A percentile compares a stretch with the other conserved stretches of the same genome.
Evolutionary conservation across 2,329 filamentous ascomycete species (phyloP).

Genomic region (Chalaropsis ovoidea): DNA sequence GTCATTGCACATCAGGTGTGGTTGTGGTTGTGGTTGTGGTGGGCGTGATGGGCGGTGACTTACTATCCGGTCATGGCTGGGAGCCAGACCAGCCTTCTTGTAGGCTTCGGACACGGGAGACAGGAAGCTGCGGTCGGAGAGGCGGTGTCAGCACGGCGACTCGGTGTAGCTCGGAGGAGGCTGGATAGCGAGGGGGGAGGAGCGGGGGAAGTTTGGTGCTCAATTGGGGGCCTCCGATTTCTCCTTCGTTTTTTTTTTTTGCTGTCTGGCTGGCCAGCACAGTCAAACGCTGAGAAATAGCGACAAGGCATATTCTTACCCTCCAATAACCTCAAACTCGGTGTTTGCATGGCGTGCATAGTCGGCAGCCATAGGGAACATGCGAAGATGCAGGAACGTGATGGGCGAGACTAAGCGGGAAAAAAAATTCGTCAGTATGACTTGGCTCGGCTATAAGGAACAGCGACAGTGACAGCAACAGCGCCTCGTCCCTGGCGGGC

Average conservation of each 20-base stretch:
- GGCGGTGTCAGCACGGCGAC: constrained; percentile 2
- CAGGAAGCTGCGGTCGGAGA: constrained; percentile 33
- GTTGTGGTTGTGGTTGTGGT: neutral
- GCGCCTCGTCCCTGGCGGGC: too few species aligned
- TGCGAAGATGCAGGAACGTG: constrained; percentile 67
- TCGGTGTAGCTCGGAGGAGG: too few species aligned
- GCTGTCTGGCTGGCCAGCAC: too few species aligned
- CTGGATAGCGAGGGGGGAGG: neutral
- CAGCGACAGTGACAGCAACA: neutral
- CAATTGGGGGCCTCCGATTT: too few species aligned
- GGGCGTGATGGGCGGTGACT: constrained; percentile 1
- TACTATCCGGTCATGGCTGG: constrained; percentile 33
- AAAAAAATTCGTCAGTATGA: neutral
- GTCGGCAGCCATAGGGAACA: constrained; percentile 81
- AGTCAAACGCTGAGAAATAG: too few species aligned
- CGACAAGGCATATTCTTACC: constrained; percentile 42
- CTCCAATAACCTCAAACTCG: constrained; percentile 75
- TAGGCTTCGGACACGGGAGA: constrained; percentile 33
- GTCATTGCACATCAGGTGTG: constrained; percentile 16
- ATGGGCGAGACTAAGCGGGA: constrained; percentile 49
- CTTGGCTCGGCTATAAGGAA: neutral
- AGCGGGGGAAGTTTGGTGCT: neutral
- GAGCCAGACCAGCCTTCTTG: constrained; percentile 34
- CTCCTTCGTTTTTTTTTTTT: neutral
- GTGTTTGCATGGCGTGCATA: constrained; percentile 46